A percentile compares a stretch with the other conserved stretches of the same genome.
Conservation (phyloP, 352 stramenopile genomes). For the Plasmopara halstedii region DNA sequence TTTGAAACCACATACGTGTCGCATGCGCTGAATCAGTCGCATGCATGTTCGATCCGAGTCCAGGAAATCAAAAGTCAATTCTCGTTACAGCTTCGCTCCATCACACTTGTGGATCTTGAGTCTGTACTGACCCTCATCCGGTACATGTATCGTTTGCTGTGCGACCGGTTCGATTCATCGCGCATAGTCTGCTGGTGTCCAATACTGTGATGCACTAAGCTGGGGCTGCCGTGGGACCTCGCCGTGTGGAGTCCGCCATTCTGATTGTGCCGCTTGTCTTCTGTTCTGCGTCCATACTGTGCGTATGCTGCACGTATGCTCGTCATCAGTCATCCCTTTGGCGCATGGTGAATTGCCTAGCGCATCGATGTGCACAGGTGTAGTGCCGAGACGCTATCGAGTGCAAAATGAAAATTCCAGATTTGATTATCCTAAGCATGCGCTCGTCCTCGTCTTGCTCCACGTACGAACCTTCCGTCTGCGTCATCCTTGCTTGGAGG, state of each 20-base stretch:
- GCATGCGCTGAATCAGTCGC: not conserved
- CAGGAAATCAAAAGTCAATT: not conserved
- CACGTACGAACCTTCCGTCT: not conserved
- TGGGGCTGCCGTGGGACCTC: not conserved
- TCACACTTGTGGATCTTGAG: not conserved
- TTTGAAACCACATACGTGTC: too few relatives aligned
- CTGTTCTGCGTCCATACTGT: not conserved
- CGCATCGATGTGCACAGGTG: not conserved
- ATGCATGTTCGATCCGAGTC: not conserved
- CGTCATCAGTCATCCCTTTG: too few relatives aligned
- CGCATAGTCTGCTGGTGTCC: not conserved
- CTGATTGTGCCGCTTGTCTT: not conserved
- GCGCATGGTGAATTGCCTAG: not conserved
- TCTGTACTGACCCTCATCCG: not conserved
- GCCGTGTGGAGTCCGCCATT: not conserved
- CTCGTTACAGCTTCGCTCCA: not conserved
- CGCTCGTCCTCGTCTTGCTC: not conserved
- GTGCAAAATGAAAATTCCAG: not conserved
- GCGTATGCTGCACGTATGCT: too few relatives aligned
- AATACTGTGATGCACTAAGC: not conserved
- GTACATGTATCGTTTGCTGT: not conserved
- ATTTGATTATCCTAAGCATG: not conserved
- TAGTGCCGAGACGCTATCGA: not conserved
- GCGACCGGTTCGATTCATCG: not conserved
- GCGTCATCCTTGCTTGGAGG: not conserved